Base-by-base conservation (phyloP, 164 flowering plant species). In the Magnolia officinalis region DNA sequence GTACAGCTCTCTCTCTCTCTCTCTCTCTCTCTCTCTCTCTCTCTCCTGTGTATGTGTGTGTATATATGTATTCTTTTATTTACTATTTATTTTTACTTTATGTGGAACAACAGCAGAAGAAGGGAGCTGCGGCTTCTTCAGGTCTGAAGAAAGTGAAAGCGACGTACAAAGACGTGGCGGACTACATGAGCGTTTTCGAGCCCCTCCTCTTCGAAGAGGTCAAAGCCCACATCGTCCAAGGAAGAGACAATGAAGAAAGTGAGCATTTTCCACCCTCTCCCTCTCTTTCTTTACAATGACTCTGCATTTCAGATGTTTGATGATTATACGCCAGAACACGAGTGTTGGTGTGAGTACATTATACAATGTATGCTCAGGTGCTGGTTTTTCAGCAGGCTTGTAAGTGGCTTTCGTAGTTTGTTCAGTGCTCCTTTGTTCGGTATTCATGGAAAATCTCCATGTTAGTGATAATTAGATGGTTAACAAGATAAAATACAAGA, bases 141-240 rank as follows among this genome's bases (percentile, higher is more conserved):
- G 88, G 85, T 5, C 69, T 96, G 73, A 86, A 74, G 72, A 67
- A 83, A 73, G 96, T 90, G 75, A 91, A 92, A 85, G 73, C 86
- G 58, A 87, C 85, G 0, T 96, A 88, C 79, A 81, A 75, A n/a
- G 89, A 89, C 72, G 85, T 91, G 14, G 86, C 89, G 58, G 99
- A 96, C 23, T 94, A 96, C 72, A 80, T 92, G 16, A 77, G 78
- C 1, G 91, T 93, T n/a, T 93, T 87, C 70, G 98, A 94, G 82
- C 98, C 98, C 2, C 92, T 96, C 75, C 78, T 96, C 24, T 90
- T 96, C 24, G 99, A 96, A 81, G 98, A 96, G 82, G 95, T 88
- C 31, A 96, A 92, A 79, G 94, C 99, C 19, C 96, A 96, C 72
- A 90, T 94, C n/a, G 80, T 86, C 61, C 89, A 88, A 78, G 87